phyloP scores from a whole-genome alignment of 2,329 filamentous ascomycete genomes.

The Colletotrichum shisoi region DNA sequence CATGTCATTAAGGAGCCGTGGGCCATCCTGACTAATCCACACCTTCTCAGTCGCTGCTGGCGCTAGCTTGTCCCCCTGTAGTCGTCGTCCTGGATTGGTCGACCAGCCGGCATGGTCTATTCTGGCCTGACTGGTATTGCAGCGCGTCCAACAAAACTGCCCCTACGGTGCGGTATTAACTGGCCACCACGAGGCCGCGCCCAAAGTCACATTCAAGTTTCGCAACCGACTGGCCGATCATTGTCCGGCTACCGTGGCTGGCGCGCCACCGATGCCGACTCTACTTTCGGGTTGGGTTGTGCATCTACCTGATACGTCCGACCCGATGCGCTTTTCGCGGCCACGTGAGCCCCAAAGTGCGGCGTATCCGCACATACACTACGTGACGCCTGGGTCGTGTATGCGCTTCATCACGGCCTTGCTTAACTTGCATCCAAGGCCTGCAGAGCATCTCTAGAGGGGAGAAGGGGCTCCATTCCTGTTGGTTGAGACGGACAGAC shows the following conservation, averaged over 20 bases:
- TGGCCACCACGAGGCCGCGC: conserved; percentile 13
- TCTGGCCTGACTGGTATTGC: conserved; percentile 1
- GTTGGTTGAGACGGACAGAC: conserved; percentile 38
- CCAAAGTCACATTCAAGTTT: conserved; percentile 22
- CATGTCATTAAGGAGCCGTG: conserved; percentile 22
- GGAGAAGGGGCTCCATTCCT: conserved; percentile 32
- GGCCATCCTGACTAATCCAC: conserved; percentile 34
- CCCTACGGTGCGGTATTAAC: conserved; percentile 32
- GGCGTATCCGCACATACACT: conserved; percentile 9
- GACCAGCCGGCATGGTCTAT: conserved; percentile 2
- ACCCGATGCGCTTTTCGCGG: conserved; percentile 16
- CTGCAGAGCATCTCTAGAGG: conserved; percentile 31
- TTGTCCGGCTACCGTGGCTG: conserved; percentile 26
- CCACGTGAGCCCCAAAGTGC: conserved; percentile 33
- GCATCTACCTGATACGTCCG: conserved; percentile 34
- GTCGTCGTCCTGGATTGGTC: conserved; percentile 18
- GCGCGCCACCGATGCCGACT: conserved; percentile 14
- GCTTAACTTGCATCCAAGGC: conserved; percentile 35
- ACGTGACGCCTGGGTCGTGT: background rate
- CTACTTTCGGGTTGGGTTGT: conserved; percentile 31
- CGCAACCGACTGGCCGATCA: conserved; percentile 24
- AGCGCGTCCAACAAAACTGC: conserved; percentile 10
- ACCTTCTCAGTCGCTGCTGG: conserved; percentile 26
- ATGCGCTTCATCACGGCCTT: conserved; percentile 27
- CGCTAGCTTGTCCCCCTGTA: conserved; percentile 21